A percentile compares a stretch with the other conserved stretches of the same genome.
Conservation (phyloP, 805 yeast species). For the Ogataea pini region DNA sequence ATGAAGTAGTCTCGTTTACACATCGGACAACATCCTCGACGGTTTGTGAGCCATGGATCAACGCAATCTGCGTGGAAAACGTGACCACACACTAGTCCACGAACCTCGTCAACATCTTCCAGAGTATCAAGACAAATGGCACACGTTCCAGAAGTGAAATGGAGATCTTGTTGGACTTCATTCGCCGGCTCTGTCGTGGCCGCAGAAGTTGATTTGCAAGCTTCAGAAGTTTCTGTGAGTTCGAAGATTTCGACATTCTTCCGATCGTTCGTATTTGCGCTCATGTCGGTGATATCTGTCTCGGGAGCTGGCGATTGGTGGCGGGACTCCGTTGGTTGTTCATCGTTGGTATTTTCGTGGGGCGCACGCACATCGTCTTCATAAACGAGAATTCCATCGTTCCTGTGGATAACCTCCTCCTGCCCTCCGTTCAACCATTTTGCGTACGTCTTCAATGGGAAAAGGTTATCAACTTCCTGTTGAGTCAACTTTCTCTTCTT, state of each 20-base stretch:
- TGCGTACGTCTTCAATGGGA: constrained; percentile 57
- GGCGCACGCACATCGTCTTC: constrained; percentile 40
- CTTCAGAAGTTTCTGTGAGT: constrained; percentile 8
- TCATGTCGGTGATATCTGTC: constrained; percentile 17
- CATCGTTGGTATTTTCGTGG: too few species aligned
- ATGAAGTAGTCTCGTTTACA: constrained; percentile 70
- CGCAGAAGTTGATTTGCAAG: constrained; percentile 5
- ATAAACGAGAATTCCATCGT: constrained; percentile 35
- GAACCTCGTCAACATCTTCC: constrained; percentile 61
- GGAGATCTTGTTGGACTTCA: constrained; percentile 32
- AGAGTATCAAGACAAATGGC: constrained; percentile 75
- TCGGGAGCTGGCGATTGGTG: constrained; percentile 8
- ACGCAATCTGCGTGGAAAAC: constrained; percentile 79
- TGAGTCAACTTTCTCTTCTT: constrained; percentile 52
- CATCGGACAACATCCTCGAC: constrained; percentile 82
- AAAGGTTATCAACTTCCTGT: constrained; percentile 58
- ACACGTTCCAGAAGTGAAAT: constrained; percentile 68
- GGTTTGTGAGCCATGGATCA: constrained; percentile 75
- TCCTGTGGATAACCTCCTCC: constrained; percentile 50
- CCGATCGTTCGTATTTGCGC: not conserved
- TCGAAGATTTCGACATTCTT: constrained; percentile 11
- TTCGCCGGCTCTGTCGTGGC: constrained; percentile 10
- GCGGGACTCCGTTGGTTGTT: not conserved
- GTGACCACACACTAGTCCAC: constrained; percentile 81
- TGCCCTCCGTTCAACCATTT: constrained; percentile 65